Evolutionary conservation across 495 filamentous ascomycete genomes (phyloP).

Genomic region (Viridothelium virens): DNA sequence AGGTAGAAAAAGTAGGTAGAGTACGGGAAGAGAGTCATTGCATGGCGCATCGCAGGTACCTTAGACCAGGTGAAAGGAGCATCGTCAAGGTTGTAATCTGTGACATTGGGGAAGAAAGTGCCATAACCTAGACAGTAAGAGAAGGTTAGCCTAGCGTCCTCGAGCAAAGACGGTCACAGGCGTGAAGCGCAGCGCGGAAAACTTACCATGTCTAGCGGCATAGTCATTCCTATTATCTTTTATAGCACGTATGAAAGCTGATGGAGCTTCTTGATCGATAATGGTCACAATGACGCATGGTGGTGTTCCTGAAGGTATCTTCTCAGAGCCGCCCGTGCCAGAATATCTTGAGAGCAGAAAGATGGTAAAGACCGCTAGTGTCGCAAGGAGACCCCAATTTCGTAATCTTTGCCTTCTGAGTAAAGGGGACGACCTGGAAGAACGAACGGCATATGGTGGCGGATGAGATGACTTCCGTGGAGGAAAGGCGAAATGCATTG

Average conservation of each 20-base stretch:
- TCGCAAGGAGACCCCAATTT: slow-evolving; percentile 48
- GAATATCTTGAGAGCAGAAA: slow-evolving; percentile 53
- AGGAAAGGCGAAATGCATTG: slow-evolving; percentile 88
- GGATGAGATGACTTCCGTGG: slow-evolving; percentile 71
- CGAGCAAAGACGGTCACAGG: slow-evolving; percentile 12
- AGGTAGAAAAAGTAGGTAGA: slow-evolving; percentile 78
- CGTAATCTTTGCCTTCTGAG: slow-evolving; percentile 63
- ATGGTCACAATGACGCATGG: slow-evolving; percentile 82
- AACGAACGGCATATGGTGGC: slow-evolving; percentile 49
- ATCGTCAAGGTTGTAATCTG: slow-evolving; percentile 67
- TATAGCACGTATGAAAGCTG: slow-evolving; percentile 60
- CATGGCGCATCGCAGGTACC: slow-evolving; percentile 82
- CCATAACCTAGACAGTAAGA: slow-evolving; percentile 58
- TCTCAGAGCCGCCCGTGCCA: slow-evolving; percentile 32
- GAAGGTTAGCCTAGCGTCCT: slow-evolving; percentile 4
- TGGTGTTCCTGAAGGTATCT: slow-evolving; percentile 60
- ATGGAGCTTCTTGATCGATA: slow-evolving; percentile 56
- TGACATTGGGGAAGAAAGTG: slow-evolving; percentile 67
- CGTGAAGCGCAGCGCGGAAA: slow-evolving; percentile 1
- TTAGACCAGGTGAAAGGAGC: slow-evolving; percentile 67
- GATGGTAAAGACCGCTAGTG: slow-evolving; percentile 52
- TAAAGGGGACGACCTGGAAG: slow-evolving; percentile 44
- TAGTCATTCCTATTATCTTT: slow-evolving; percentile 79
- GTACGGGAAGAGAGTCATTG: slow-evolving; percentile 68
- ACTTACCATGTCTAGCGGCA: slow-evolving; percentile 77